Percentiles rank a stretch among this genome's conserved stretches.
These are phyloP conservation scores for Tetrapisispora pingtungensis DNA, from an alignment of 805 yeast species.

Conservation along the genomic window DNA sequence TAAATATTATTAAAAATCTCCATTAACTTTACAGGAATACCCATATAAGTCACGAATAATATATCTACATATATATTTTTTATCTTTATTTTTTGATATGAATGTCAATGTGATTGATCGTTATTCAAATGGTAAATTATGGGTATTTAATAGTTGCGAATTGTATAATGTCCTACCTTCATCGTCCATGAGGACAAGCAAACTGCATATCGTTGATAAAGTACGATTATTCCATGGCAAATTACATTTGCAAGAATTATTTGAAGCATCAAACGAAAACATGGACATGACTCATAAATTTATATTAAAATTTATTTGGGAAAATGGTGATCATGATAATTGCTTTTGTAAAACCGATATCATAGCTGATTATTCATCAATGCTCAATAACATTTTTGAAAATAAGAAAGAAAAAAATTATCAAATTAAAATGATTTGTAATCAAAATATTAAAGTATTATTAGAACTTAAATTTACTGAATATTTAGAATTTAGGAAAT, in stretches of 20 bases:
- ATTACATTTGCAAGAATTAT: conserved; percentile 13
- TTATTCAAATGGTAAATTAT: conserved; percentile 3
- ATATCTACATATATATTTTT: background rate
- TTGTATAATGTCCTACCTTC: conserved; percentile 18
- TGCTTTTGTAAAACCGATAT: conserved; percentile 12
- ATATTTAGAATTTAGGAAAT: conserved; percentile 10
- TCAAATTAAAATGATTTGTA: conserved; percentile 14
- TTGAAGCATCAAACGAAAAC: conserved; percentile 4
- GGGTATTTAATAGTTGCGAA: conserved; percentile 8
- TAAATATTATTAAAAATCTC: too few relatives aligned
- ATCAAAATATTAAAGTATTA: conserved; percentile 10
- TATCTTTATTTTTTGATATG: background rate
- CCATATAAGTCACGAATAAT: too few relatives aligned
- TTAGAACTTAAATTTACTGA: conserved; percentile 15
- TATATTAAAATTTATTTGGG: conserved; percentile 10
- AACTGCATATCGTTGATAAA: conserved; percentile 5
- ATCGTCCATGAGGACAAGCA: conserved; percentile 3
- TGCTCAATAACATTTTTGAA: conserved; percentile 9
- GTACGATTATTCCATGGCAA: conserved; percentile 13
- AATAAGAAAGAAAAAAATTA: conserved; percentile 6
- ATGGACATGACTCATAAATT: conserved; percentile 12
- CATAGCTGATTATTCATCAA: conserved; percentile 11
- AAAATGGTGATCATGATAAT: background rate
- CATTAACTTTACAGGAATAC: too few relatives aligned
- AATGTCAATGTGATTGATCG: background rate